Percentiles rank a stretch among this genome's conserved stretches.
Conservation (phyloP, 2,329 filamentous ascomycete species). For the Aspergillus glaucus region DNA sequence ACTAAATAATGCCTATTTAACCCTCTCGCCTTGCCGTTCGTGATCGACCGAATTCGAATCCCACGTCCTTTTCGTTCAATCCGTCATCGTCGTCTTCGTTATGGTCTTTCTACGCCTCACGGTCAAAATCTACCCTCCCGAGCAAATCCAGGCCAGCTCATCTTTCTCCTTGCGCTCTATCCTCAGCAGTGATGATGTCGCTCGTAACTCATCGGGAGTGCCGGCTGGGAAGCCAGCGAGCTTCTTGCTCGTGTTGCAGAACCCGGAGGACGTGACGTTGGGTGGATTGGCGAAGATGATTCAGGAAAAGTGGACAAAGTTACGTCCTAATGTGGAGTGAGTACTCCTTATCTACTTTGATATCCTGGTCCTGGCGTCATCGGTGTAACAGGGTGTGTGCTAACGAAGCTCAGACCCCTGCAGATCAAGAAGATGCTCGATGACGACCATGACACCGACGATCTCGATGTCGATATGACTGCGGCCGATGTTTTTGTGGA, state of each 20-base stretch:
- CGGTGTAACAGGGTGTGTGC: not conserved
- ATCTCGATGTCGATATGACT: constrained; percentile 27
- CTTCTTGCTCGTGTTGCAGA: constrained; percentile 26
- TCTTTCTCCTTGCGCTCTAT: constrained; percentile 10
- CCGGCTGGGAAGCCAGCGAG: constrained; percentile 14
- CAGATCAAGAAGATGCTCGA: constrained; percentile 34
- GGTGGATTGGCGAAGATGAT: constrained; percentile 27
- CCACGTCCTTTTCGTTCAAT: not conserved
- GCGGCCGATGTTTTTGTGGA: constrained; percentile 36
- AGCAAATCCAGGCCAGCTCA: constrained; percentile 13
- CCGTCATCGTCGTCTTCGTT: not conserved
- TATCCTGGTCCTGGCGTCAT: not conserved
- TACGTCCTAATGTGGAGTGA: constrained; percentile 28
- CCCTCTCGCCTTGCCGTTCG: not conserved
- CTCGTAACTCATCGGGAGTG: constrained; percentile 2
- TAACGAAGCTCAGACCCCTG: constrained; percentile 21
- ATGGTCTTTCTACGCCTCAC: constrained; percentile 35
- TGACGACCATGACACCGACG: constrained; percentile 24
- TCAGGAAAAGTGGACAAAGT: constrained; percentile 25
- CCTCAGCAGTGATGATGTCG: constrained; percentile 9
- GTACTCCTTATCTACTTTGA: constrained; percentile 6
- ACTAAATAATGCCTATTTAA: too few relatives aligned
- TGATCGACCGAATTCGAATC: not conserved
- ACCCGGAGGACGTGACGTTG: constrained; percentile 27
- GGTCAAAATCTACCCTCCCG: constrained; percentile 27